Evolutionary conservation across 768 basidiomycete species (phyloP), one percentile per base, ranked within the genome.

Genomic region (Rhodotorula sphaerocarpa): DNA sequence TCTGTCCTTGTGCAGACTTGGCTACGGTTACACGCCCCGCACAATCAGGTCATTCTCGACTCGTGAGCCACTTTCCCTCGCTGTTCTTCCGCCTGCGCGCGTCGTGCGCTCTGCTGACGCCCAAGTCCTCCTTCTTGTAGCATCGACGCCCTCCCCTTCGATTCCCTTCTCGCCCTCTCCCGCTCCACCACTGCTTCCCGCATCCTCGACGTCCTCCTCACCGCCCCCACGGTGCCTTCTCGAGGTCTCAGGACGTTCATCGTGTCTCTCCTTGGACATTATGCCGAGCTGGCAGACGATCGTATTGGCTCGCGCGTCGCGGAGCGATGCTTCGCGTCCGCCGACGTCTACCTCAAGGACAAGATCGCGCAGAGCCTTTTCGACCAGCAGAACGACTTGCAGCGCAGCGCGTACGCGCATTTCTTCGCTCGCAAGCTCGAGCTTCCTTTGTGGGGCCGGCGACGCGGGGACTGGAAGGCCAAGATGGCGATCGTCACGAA

Each of bases 281-380:
- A 85, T 75, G 84, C 86, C 72, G 73, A 77, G 34, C 83, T 99
- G 39, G 87, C 87, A 9, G 87, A 92, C 73, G 90, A 96, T 73
- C 83, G 86, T 48, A 83, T 95, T 66, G 95, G 95, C 48, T 89
- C 88, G 70, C 81, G 90, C 50, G 84, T 97, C 1, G 88, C 82
- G 7, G 93, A 92, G 71, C 83, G 86, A n/a, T 88, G 86, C 68
- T 97, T 90, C 90, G 83, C 80, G 2, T 83, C 82, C 65, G 85
- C 87, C n/a, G 95, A 99, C 76, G 85, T 88, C 1, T 96, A 87
- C 75, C 80, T 95, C 67, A 91, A 87, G 89, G 91, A 95, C 77
- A 93, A 92, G 75, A 88, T 99, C 57, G 91, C 86, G 3, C 82
- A 83, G 28, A 78, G 96, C 16, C 76, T 89, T 20, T 53, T 39